Evolutionary conservation across 306 rosid species (phyloP).

Genomic region (Citrullus amarus): DNA sequence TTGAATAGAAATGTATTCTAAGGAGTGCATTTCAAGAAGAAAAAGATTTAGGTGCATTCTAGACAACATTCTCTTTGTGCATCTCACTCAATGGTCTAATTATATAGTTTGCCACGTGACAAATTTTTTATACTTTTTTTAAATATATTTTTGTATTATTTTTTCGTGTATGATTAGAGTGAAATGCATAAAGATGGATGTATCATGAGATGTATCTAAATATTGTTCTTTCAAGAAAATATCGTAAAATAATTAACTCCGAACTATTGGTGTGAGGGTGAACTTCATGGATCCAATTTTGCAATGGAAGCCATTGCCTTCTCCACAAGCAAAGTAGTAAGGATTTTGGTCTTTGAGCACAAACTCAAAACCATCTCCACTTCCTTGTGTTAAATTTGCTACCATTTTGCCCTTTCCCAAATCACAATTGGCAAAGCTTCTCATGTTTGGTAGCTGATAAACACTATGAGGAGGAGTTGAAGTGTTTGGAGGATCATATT

Average conservation of each 20-base stretch:
- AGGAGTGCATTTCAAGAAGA: too few relatives aligned
- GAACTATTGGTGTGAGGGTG: conserved; percentile 31
- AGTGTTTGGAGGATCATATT: conserved; percentile 46
- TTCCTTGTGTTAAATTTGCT: conserved; percentile 35
- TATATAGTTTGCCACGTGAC: too few relatives aligned
- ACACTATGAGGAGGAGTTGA: conserved; percentile 34
- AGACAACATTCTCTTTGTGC: too few relatives aligned
- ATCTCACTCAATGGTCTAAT: too few relatives aligned
- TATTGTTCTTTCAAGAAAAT: too few relatives aligned
- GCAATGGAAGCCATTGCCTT: conserved; percentile 49
- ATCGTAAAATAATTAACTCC: background rate
- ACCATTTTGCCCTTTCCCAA: conserved; percentile 22
- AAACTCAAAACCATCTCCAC: conserved; percentile 34
- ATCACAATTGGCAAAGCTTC: conserved; percentile 45
- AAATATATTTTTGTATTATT: too few relatives aligned
- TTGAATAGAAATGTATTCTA: background rate
- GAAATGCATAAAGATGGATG: too few relatives aligned
- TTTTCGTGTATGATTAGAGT: too few relatives aligned
- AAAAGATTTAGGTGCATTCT: too few relatives aligned
- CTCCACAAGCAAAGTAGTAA: conserved; percentile 52
- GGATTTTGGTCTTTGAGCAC: conserved; percentile 39
- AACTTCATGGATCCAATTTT: conserved; percentile 56
- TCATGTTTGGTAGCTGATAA: conserved; percentile 12
- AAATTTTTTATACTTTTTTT: too few relatives aligned
- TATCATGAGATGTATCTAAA: too few relatives aligned